Conservation (phyloP, 179 eudicot genomes). For the Patellifolia procumbens region DNA sequence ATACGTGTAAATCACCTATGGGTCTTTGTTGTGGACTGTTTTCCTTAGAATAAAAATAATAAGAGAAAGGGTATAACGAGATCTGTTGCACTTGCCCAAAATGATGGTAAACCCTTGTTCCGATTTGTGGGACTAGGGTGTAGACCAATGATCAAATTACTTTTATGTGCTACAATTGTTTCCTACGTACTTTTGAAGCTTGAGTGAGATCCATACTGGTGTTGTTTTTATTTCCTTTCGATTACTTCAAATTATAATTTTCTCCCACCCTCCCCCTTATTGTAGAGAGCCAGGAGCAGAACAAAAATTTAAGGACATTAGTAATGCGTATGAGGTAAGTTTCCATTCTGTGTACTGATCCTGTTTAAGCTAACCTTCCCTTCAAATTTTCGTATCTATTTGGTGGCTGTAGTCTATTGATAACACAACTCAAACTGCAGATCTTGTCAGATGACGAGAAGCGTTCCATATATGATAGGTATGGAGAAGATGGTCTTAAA, state of each 20-base stretch:
- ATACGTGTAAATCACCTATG: not conserved
- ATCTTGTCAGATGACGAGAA: constrained; percentile 91
- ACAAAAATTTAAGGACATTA: constrained; percentile 77
- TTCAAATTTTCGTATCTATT: not conserved
- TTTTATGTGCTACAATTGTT: not conserved
- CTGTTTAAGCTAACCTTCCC: constrained; percentile 4
- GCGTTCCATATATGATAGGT: constrained; percentile 84
- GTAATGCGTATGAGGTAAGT: constrained; percentile 90
- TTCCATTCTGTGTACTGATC: not conserved
- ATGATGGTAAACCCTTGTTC: not conserved
- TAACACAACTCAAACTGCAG: constrained; percentile 37
- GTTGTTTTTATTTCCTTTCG: not conserved
- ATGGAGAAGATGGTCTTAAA: constrained; percentile 94
- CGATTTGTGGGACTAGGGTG: not conserved
- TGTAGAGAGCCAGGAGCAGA: constrained; percentile 95
- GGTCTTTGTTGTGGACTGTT: not conserved
- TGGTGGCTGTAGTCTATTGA: not conserved
- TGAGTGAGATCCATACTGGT: not conserved
- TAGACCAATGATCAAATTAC: not conserved
- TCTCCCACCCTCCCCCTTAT: constrained; percentile 3
- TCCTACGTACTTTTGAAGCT: not conserved
- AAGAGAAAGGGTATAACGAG: not conserved
- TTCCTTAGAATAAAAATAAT: not conserved
- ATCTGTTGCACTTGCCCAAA: not conserved
- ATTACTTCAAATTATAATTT: not conserved